phyloP scores from a whole-genome alignment of 441 rosid species.

The Oxalis stricta region DNA sequence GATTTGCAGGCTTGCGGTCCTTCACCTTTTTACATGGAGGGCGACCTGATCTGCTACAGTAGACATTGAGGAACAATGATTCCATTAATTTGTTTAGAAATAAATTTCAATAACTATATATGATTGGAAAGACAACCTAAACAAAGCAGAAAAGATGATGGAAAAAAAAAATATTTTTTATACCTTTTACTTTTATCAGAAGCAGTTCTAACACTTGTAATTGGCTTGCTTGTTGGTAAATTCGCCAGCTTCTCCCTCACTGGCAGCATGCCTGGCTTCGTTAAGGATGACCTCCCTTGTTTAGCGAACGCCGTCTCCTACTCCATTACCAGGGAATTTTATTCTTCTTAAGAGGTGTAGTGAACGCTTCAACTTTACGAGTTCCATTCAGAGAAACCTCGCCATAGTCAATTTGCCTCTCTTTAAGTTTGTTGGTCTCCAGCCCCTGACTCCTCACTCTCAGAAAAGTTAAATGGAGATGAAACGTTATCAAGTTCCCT shows the following conservation, averaged over 20 bases:
- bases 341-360: constrained; percentile 41
- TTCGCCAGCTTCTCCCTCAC: constrained; percentile 55
- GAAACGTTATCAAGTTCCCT: constrained; percentile 53
- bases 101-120: not conserved
- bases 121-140: no score
- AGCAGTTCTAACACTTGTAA: constrained; percentile 37
- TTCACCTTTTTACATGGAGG: constrained; percentile 77
- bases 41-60: constrained; percentile 65
- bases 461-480: constrained; percentile 67
- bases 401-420: constrained; percentile 32
- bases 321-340: constrained; percentile 40
- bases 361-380: constrained; percentile 39
- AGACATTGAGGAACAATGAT: constrained; percentile 1
- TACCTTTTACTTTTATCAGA: constrained; percentile 72
- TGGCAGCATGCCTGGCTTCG: constrained; percentile 37
- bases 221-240: constrained; percentile 38
- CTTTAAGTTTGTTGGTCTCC: constrained; percentile 60
- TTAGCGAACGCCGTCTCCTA: constrained; percentile 58
- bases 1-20: constrained; percentile 56
- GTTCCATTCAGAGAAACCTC: constrained; percentile 29
- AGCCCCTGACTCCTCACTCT: constrained; percentile 86
- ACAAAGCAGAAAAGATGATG: no score
- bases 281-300: constrained; percentile 58
- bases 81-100: not conserved
- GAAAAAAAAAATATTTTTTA: constrained; percentile 1